phyloP scores from a whole-genome alignment of 306 rosid genomes.

The Cicer pinnatifidum region DNA sequence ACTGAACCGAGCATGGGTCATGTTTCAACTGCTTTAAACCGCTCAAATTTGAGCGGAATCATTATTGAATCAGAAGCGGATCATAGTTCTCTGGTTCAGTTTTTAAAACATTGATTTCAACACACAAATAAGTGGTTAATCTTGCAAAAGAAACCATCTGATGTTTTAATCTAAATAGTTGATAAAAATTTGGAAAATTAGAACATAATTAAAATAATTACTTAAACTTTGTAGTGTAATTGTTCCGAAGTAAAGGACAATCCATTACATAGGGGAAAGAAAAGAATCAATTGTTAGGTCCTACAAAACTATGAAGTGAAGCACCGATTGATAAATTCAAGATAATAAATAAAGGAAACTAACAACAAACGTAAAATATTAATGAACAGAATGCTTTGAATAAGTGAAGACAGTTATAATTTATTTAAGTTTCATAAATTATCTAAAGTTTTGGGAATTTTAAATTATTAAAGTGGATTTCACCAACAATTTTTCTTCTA shows the following conservation, averaged over 20 bases:
- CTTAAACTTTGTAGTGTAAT: neutral
- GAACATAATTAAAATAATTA: neutral
- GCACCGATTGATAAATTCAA: too few relatives aligned
- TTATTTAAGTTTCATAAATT: neutral
- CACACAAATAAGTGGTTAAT: neutral
- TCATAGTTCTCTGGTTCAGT: neutral
- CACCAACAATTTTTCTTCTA: neutral
- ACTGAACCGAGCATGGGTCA: neutral
- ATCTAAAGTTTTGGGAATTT: neutral
- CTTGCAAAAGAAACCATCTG: neutral
- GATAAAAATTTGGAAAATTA: neutral
- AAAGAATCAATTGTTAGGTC: too few relatives aligned
- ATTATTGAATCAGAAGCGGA: neutral
- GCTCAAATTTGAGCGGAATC: neutral
- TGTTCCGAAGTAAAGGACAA: neutral
- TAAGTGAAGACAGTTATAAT: neutral
- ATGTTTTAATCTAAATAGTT: constrained; percentile 9
- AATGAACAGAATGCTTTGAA: too few relatives aligned
- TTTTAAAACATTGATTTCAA: neutral
- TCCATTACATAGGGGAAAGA: too few relatives aligned
- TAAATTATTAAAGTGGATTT: neutral
- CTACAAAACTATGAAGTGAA: too few relatives aligned
- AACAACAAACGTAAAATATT: too few relatives aligned
- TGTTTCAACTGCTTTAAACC: neutral
- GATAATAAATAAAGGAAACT: too few relatives aligned